These are phyloP conservation scores for Euphorbia celastroides DNA, from an alignment of 441 rosid species.

Conservation along the genomic window DNA sequence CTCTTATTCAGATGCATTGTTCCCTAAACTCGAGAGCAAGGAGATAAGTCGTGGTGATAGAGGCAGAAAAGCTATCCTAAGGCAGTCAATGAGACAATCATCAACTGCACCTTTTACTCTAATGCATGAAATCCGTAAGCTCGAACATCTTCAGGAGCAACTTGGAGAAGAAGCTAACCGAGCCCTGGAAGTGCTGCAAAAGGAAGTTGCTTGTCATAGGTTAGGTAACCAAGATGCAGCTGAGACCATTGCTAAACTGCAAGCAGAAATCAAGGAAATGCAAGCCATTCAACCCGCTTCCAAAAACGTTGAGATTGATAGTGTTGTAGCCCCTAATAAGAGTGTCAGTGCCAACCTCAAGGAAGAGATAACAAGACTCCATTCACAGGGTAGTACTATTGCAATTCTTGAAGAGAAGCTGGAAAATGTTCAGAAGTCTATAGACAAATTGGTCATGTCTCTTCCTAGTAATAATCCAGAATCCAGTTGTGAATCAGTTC, in stretches of 20 bases:
- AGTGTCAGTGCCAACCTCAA: slow-evolving; percentile 92
- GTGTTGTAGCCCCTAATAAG: slow-evolving; percentile 54
- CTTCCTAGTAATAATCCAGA: slow-evolving; percentile 60
- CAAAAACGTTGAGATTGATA: slow-evolving; percentile 54
- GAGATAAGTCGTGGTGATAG: slow-evolving; percentile 39
- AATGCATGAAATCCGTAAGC: slow-evolving; percentile 99
- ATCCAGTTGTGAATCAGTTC: slow-evolving; percentile 40
- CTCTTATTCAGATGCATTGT: slow-evolving; percentile 61
- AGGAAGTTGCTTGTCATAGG: slow-evolving; percentile 96
- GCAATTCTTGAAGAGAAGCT: slow-evolving; percentile 91
- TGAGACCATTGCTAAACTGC: slow-evolving; percentile 92
- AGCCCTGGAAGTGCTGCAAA: slow-evolving; percentile 92
- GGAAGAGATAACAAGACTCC: slow-evolving; percentile 96
- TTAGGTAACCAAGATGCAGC: slow-evolving; percentile 99
- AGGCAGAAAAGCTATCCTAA: slow-evolving; percentile 54
- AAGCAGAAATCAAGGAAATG: slow-evolving; percentile 94
- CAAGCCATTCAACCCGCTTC: slow-evolving; percentile 47
- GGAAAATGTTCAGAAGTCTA: slow-evolving; percentile 95
- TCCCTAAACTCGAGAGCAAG: slow-evolving; percentile 52
- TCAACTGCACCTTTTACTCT: slow-evolving; percentile 90
- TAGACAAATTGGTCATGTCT: slow-evolving; percentile 91
- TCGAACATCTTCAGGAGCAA: slow-evolving; percentile 97
- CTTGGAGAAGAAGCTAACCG: slow-evolving; percentile 94
- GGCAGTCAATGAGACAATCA: slow-evolving; percentile 92
- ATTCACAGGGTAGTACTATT: slow-evolving; percentile 90